Evolutionary conservation across 345 rosid species (phyloP).

Genomic region (Salix brachista): DNA sequence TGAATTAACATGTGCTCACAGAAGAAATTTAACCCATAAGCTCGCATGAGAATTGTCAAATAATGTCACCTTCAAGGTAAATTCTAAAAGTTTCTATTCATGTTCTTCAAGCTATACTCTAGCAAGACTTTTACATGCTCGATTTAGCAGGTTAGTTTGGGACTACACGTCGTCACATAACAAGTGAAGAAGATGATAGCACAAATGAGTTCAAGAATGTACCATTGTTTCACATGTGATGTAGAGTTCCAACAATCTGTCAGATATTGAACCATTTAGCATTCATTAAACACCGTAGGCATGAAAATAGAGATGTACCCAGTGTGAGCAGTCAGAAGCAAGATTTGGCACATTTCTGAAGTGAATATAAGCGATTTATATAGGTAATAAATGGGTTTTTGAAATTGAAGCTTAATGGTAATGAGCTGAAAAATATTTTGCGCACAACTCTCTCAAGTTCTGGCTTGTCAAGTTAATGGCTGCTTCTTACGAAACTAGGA

Average conservation of each 20-base stretch:
- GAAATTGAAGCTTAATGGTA: not conserved
- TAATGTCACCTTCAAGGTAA: not conserved
- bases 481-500: not conserved
- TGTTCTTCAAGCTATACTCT: not conserved
- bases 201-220: constrained; percentile 18
- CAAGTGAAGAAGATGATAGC: not conserved
- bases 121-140: not conserved
- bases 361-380: not conserved
- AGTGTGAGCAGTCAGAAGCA: not conserved
- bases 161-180: not conserved
- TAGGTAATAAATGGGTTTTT: not conserved
- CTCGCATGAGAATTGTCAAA: not conserved
- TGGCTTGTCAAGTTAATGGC: not conserved
- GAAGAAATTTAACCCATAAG: not conserved
- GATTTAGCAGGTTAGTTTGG: not conserved
- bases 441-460: not conserved
- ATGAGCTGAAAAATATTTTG: not conserved
- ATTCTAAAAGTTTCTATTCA: not conserved
- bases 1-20: not conserved
- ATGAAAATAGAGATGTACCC: not conserved
- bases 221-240: constrained; percentile 78
- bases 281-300: constrained; percentile 12
- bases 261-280: constrained; percentile 20
- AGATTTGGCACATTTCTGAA: not conserved
- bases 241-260: constrained; percentile 85